phyloP scores from a whole-genome alignment of 768 basidiomycete genomes.

The Gloeostereum incarnatum region DNA sequence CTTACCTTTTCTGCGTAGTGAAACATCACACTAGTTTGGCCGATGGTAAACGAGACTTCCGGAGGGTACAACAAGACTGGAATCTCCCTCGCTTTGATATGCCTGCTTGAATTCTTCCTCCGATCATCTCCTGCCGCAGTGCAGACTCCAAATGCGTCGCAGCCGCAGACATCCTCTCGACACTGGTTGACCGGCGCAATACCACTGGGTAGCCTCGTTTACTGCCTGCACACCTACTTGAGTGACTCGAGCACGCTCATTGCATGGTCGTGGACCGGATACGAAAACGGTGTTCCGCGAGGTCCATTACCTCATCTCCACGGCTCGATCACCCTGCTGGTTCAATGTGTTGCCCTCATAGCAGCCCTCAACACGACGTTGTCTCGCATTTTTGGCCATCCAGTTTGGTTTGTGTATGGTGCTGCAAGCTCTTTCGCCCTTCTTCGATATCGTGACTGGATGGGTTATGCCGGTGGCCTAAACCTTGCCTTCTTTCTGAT shows the following conservation, averaged over 20 bases:
- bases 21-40: slow-evolving; percentile 51
- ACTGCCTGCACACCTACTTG: slow-evolving; percentile 63
- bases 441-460: slow-evolving; percentile 57
- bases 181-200: slow-evolving; percentile 29
- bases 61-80: slow-evolving; percentile 68
- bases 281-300: slow-evolving; percentile 42
- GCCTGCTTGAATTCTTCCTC: slow-evolving; percentile 45
- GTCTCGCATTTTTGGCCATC: slow-evolving; percentile 25
- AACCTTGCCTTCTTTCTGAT: slow-evolving; percentile 53
- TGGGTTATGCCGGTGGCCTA: slow-evolving; percentile 62
- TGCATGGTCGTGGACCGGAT: slow-evolving; percentile 90
- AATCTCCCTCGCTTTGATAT: slow-evolving; percentile 43
- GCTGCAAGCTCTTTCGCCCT: slow-evolving; percentile 41
- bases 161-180: slow-evolving; percentile 8
- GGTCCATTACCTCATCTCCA: slow-evolving; percentile 72
- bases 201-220: slow-evolving; percentile 60
- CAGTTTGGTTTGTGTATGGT: slow-evolving; percentile 47
- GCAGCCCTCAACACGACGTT: slow-evolving; percentile 15
- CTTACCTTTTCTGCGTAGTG: slow-evolving; percentile 1
- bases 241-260: slow-evolving; percentile 72
- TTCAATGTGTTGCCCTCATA: slow-evolving; percentile 48
- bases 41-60: slow-evolving; percentile 54
- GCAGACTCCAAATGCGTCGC: not conserved
- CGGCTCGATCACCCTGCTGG: slow-evolving; percentile 57
- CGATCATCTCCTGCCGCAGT: slow-evolving; percentile 20